A percentile compares a stretch with the other conserved stretches of the same genome.
Conservation (phyloP, 1,284 basidiomycete species). For the Lignosus rhinocerotis region DNA sequence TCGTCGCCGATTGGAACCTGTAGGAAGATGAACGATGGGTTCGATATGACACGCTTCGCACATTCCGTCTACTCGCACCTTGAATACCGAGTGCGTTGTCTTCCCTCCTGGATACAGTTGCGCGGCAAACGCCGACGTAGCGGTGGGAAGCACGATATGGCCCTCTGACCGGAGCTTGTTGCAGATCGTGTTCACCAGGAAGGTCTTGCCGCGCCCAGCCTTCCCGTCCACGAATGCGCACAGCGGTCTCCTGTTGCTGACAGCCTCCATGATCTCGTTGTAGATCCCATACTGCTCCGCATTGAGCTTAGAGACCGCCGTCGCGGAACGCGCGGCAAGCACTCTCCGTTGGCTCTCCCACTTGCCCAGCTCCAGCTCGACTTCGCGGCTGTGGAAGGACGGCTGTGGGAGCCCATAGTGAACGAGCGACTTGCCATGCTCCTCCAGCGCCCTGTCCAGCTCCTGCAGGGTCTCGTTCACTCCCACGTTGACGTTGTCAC, state of each 20-base stretch:
- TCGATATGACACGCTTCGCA: background rate
- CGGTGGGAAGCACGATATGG: constrained; percentile 37
- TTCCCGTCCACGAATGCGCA: constrained; percentile 40
- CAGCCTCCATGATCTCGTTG: constrained; percentile 28
- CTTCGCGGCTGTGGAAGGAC: constrained; percentile 27
- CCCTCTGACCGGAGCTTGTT: constrained; percentile 31
- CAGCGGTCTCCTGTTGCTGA: constrained; percentile 20
- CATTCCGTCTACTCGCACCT: constrained; percentile 23
- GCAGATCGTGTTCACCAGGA: constrained; percentile 36
- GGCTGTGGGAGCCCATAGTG: constrained; percentile 34
- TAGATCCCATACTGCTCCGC: constrained; percentile 34
- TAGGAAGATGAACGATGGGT: background rate
- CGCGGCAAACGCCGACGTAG: constrained; percentile 41
- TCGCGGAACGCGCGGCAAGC: constrained; percentile 26
- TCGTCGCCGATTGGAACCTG: constrained; percentile 39
- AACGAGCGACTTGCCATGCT: constrained; percentile 28
- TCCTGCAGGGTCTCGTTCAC: constrained; percentile 28
- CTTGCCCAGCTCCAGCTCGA: constrained; percentile 30
- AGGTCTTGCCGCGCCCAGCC: constrained; percentile 44
- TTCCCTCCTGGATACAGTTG: constrained; percentile 40
- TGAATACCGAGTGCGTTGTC: constrained; percentile 40
- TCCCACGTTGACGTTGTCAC: constrained; percentile 27
- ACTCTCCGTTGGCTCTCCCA: constrained; percentile 25
- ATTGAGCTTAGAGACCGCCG: constrained; percentile 27
- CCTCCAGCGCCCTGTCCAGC: constrained; percentile 25